A percentile compares a stretch with the other conserved stretches of the same genome.
These are phyloP conservation scores for Brassica napus DNA, from an alignment of 345 rosid species.

Conservation along the genomic window Da-Ae NC_063452.1:20713001-20713500, in stretches of 20 bases:
- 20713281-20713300: conserved; percentile 32
- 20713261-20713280: conserved; percentile 27
- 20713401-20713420: conserved; percentile 9
- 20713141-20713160: not conserved
- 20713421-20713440: conserved; percentile 17
- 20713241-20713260: conserved; percentile 5
- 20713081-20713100: too few species aligned
- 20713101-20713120: too few species aligned
- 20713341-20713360: conserved; percentile 29
- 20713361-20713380: conserved; percentile 32
- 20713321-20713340: conserved; percentile 5
- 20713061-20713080: too few species aligned
- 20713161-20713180: conserved; percentile 21
- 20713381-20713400: conserved; percentile 37
- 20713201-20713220: not conserved
- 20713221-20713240: conserved; percentile 14
- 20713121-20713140: too few species aligned
- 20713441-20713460: not conserved
- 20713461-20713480: not conserved
- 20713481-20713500: not conserved
- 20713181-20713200: not conserved
- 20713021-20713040: too few species aligned
- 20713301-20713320: conserved; percentile 23
- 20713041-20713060: too few species aligned
- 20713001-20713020: not conserved